Conservation (phyloP, 345 rosid genomes). For the Bruguiera sexangula region DNA sequence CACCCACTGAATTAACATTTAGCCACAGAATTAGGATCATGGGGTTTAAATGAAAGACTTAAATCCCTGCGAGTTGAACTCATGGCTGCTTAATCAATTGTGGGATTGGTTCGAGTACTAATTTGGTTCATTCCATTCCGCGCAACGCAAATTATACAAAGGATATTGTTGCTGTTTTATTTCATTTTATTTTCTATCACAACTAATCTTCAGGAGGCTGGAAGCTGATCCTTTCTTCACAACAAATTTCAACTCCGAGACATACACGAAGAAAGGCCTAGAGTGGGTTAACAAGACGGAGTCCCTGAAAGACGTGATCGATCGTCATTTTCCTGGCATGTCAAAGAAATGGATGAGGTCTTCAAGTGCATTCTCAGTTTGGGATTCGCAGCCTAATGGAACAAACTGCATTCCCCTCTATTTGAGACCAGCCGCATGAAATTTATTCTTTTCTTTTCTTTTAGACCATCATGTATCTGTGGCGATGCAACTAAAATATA, state of each 20-base stretch:
- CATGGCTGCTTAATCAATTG: too few species aligned
- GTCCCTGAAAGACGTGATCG: constrained; percentile 43
- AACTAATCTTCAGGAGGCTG: constrained; percentile 40
- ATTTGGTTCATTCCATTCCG: not conserved
- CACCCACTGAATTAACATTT: too few species aligned
- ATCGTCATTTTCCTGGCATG: constrained; percentile 52
- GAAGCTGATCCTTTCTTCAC: constrained; percentile 63
- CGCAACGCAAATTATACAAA: not conserved
- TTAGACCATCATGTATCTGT: too few species aligned
- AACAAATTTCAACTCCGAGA: constrained; percentile 41
- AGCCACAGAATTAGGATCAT: too few species aligned
- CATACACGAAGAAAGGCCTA: constrained; percentile 53
- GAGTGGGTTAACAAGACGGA: constrained; percentile 60
- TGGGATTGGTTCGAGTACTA: not conserved
- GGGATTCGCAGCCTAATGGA: constrained; percentile 38
- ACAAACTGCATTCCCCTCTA: not conserved
- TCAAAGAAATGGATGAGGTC: constrained; percentile 56
- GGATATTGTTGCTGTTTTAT: not conserved
- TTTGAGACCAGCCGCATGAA: not conserved
- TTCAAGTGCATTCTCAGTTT: constrained; percentile 52
- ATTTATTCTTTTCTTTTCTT: too few species aligned
- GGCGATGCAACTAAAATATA: too few species aligned
- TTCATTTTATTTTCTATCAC: not conserved
- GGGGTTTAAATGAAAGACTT: too few species aligned
- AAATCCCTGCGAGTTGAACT: too few species aligned